These are phyloP conservation scores for Aschersonia sp. DNA, from an alignment of 2,329 filamentous ascomycete species.

Conservation along the genomic window DNA sequence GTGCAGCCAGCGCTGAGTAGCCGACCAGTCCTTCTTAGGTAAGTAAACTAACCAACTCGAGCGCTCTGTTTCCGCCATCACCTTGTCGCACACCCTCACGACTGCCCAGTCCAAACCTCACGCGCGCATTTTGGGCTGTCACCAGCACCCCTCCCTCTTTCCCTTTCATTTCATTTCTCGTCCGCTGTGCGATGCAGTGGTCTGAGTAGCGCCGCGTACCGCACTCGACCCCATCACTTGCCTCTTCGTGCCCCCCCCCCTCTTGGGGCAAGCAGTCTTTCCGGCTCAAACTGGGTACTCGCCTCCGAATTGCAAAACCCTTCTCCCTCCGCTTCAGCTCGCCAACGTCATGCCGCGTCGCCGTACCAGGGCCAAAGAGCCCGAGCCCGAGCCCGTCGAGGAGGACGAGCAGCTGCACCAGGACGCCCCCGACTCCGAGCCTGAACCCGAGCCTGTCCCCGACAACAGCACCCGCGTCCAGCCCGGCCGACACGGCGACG, in stretches of 20 bases:
- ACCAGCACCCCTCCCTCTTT: background rate
- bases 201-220: constrained; percentile 5
- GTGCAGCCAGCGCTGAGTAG: too few relatives aligned
- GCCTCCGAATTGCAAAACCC: background rate
- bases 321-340: background rate
- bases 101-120: too few relatives aligned
- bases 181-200: constrained; percentile 10
- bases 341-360: constrained; percentile 18
- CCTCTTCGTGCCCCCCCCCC: too few relatives aligned
- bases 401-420: constrained; percentile 10
- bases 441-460: background rate
- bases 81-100: too few relatives aligned
- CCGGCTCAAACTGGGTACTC: background rate
- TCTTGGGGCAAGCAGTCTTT: too few relatives aligned
- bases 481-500: constrained; percentile 3
- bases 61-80: too few relatives aligned
- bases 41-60: too few relatives aligned
- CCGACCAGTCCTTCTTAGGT: too few relatives aligned
- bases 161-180: constrained; percentile 1
- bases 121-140: too few relatives aligned
- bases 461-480: constrained; percentile 1
- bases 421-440: constrained; percentile 7
- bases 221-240: background rate
- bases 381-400: constrained; percentile 12
- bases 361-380: constrained; percentile 18